phyloP scores from a whole-genome alignment of 2,329 filamentous ascomycete genomes.

The Mycosphaerella arachidis region DNA sequence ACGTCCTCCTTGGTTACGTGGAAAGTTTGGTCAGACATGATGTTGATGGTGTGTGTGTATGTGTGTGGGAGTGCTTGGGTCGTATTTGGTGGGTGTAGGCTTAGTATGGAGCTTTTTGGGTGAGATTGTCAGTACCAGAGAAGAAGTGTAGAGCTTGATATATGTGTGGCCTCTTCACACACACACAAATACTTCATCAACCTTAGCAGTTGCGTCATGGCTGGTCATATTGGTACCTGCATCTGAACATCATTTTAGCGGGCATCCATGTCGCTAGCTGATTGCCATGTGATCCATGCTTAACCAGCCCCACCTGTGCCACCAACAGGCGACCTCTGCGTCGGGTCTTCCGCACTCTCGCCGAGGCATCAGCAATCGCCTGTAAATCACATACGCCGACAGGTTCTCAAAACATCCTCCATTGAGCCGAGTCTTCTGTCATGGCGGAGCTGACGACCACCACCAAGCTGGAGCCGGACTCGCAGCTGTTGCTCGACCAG shows the following conservation, averaged over 20 bases:
- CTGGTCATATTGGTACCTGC: neutral
- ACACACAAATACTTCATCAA: too few species aligned
- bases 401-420: neutral
- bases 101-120: neutral
- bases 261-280: neutral
- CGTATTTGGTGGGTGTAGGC: neutral
- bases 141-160: neutral
- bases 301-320: neutral
- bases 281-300: neutral
- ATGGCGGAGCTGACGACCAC: constrained; percentile 49
- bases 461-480: constrained; percentile 67
- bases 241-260: neutral
- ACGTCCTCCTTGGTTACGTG: constrained; percentile 48
- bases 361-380: neutral
- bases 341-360: neutral
- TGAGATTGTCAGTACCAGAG: neutral
- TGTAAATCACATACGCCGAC: neutral
- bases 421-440: neutral
- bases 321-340: neutral
- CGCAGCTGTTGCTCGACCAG: constrained; percentile 81
- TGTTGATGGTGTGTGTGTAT: neutral
- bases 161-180: neutral
- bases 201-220: neutral
- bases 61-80: neutral
- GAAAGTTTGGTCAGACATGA: constrained; percentile 40